A percentile compares a stretch with the other conserved stretches of the same genome.
phyloP scores from a whole-genome alignment of 176 grass and related monocot genomes.

The Thinopyrum elongatum region DNA sequence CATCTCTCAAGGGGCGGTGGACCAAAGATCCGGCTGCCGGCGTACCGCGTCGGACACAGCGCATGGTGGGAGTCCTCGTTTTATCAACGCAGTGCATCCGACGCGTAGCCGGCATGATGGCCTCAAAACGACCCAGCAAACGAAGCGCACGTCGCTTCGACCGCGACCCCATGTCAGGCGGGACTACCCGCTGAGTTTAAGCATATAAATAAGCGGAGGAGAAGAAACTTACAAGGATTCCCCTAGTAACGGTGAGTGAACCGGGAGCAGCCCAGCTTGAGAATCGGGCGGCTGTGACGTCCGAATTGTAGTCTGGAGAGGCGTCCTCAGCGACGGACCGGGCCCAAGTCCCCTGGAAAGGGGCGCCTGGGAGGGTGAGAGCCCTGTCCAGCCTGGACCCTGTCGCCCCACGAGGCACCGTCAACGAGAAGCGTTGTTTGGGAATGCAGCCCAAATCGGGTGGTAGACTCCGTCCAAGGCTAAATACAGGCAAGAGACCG shows the following conservation, averaged over 20 bases:
- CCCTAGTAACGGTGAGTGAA: neutral
- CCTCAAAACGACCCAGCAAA: too few relatives aligned
- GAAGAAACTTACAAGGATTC: conserved; percentile 19
- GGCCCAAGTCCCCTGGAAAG: conserved; percentile 49
- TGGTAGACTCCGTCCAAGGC: conserved; percentile 63
- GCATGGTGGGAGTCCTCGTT: too few relatives aligned
- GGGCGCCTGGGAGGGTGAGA: conserved; percentile 48
- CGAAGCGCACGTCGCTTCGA: neutral
- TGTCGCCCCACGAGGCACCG: conserved; percentile 49
- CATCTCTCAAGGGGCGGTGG: too few relatives aligned
- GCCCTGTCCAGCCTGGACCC: conserved; percentile 55
- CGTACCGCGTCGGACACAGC: too few relatives aligned
- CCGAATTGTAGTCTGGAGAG: conserved; percentile 43
- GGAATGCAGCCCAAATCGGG: conserved; percentile 53
- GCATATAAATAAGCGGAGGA: neutral
- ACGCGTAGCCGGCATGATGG: too few relatives aligned
- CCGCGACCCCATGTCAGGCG: neutral
- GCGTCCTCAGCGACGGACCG: conserved; percentile 44
- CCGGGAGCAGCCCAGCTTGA: neutral
- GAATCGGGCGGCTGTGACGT: neutral
- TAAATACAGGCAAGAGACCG: conserved; percentile 69
- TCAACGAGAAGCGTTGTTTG: conserved; percentile 57
- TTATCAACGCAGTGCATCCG: too few relatives aligned
- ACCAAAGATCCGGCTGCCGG: too few relatives aligned
- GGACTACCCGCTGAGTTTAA: neutral